Evolutionary conservation across 108 stramenopile genomes (phyloP).

Genomic region (Skeletonema potamos): DNA sequence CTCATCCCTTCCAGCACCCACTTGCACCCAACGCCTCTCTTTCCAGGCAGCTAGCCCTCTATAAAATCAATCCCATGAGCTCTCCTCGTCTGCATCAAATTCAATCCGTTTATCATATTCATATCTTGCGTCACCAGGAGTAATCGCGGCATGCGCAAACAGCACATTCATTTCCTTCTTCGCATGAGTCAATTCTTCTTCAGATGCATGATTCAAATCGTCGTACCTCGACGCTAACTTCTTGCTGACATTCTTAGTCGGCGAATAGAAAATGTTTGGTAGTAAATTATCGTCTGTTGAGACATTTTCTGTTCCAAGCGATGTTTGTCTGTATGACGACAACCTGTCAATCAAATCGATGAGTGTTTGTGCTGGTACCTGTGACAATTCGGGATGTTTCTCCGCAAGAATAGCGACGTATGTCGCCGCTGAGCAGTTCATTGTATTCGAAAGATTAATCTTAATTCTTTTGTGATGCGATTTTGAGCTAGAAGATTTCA

Average conservation of each 20-base stretch:
- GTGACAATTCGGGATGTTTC: constrained; percentile 12
- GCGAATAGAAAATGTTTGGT: too few species aligned
- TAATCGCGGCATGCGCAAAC: constrained; percentile 29
- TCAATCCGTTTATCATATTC: constrained; percentile 49
- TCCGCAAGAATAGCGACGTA: not conserved
- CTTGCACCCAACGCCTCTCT: too few species aligned
- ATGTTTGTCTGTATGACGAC: not conserved
- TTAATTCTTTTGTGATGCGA: constrained; percentile 27
- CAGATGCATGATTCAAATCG: constrained; percentile 41
- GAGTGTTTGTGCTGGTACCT: constrained; percentile 8
- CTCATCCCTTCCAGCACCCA: too few species aligned
- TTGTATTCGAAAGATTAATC: not conserved
- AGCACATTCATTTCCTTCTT: constrained; percentile 46
- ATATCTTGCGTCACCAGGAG: constrained; percentile 48
- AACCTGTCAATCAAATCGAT: constrained; percentile 8
- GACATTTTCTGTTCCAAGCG: too few species aligned
- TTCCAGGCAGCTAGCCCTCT: too few species aligned
- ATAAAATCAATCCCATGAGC: constrained; percentile 44
- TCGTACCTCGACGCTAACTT: constrained; percentile 15
- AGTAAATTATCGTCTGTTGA: too few species aligned
- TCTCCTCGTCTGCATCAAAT: constrained; percentile 54
- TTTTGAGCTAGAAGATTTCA: not conserved
- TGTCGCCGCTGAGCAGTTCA: not conserved
- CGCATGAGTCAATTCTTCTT: constrained; percentile 34
- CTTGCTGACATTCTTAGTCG: too few species aligned